phyloP scores from a whole-genome alignment of 2,329 filamentous ascomycete species.

The Fusarium anthophilum region DNA sequence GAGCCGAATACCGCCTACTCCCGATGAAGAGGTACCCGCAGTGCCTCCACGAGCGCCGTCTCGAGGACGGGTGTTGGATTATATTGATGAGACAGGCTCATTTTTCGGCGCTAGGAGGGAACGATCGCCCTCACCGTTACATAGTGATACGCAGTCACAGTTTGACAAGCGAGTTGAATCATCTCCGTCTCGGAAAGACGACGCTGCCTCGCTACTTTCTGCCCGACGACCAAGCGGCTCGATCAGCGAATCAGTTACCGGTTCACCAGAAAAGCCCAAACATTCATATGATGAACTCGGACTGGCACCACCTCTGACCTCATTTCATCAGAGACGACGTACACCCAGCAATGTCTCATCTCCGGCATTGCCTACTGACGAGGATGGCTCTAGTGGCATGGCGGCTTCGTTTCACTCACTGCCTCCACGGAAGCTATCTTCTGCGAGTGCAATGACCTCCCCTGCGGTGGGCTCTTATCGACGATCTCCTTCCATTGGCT shows the following conservation, averaged over 20 bases:
- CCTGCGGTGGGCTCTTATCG: slow-evolving; percentile 70
- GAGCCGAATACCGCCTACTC: slow-evolving; percentile 67
- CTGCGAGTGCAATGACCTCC: slow-evolving; percentile 67
- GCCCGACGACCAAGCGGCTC: slow-evolving; percentile 42
- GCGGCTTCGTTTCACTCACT: slow-evolving; percentile 68
- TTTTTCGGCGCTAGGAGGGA: slow-evolving; percentile 66
- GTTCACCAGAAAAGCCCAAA: slow-evolving; percentile 58
- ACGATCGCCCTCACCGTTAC: slow-evolving; percentile 65
- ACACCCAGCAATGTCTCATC: slow-evolving; percentile 70
- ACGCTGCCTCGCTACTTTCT: slow-evolving; percentile 49
- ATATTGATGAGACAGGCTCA: slow-evolving; percentile 51
- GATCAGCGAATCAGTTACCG: slow-evolving; percentile 44
- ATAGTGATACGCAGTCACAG: slow-evolving; percentile 50
- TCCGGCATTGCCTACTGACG: slow-evolving; percentile 73
- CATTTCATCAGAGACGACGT: slow-evolving; percentile 57
- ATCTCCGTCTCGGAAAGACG: slow-evolving; percentile 48
- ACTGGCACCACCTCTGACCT: slow-evolving; percentile 60
- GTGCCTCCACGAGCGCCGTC: slow-evolving; percentile 53
- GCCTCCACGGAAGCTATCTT: slow-evolving; percentile 79
- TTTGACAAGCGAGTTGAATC: slow-evolving; percentile 40
- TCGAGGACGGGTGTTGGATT: slow-evolving; percentile 52
- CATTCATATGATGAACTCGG: slow-evolving; percentile 61
- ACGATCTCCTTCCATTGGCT: slow-evolving; percentile 85
- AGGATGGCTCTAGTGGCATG: slow-evolving; percentile 69
- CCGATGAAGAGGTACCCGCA: slow-evolving; percentile 58